These are phyloP conservation scores for Trichoderma gracile DNA, from an alignment of 2,329 filamentous ascomycete species.

Conservation along the genomic window DNA sequence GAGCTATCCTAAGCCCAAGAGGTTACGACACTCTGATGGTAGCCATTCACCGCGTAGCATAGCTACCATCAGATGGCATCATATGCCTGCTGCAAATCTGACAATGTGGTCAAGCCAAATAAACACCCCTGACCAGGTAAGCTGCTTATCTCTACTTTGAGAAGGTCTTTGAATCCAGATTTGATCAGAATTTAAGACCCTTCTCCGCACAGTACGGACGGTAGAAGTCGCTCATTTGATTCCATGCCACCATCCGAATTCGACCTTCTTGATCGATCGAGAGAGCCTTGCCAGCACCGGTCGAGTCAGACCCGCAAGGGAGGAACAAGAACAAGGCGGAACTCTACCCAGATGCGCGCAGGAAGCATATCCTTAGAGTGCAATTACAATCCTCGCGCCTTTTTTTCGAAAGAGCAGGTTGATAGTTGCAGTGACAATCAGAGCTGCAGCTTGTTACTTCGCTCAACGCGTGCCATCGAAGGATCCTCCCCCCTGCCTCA, in stretches of 20 bases:
- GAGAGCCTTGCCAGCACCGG: background rate
- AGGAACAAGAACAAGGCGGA: background rate
- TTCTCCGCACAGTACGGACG: background rate
- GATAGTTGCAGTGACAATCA: background rate
- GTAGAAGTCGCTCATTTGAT: background rate
- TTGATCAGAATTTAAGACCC: background rate
- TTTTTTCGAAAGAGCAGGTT: background rate
- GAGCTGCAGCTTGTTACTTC: background rate
- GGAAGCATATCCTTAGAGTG: background rate
- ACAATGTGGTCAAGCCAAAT: background rate
- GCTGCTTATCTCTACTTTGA: background rate
- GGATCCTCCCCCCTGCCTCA: background rate
- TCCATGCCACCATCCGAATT: background rate
- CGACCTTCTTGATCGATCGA: constrained; percentile 14
- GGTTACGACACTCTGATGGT: too few species aligned
- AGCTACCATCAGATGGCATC: too few species aligned
- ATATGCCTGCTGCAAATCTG: background rate
- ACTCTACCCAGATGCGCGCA: background rate
- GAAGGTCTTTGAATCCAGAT: constrained; percentile 2
- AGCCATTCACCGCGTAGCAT: too few species aligned
- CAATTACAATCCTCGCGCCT: background rate
- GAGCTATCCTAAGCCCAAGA: too few species aligned
- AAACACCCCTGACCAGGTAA: constrained; percentile 1
- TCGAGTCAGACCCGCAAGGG: background rate
- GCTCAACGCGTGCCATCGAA: background rate